phyloP scores from a whole-genome alignment of 2,329 filamentous ascomycete species.

The Ophiocordyceps camponoti-floridani region DNA sequence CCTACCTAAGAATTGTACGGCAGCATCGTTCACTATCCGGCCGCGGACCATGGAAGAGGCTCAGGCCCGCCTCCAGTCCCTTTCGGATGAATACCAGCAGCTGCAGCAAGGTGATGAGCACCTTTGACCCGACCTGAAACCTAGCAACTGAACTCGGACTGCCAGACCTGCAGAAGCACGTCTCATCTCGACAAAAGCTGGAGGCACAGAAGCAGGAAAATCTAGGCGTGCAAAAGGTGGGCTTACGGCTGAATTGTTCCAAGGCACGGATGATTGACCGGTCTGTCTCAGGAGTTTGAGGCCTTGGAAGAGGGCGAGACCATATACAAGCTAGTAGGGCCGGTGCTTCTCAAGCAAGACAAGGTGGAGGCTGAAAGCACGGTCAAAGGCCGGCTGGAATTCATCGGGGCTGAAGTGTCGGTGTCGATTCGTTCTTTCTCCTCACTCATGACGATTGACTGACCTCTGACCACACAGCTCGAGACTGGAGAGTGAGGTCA shows the following conservation, averaged over 20 bases:
- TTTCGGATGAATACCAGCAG: conserved; percentile 77
- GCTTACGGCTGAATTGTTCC: neutral
- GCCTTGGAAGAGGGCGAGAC: conserved; percentile 62
- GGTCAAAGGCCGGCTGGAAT: conserved; percentile 79
- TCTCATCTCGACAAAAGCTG: conserved; percentile 73
- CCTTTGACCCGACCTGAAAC: neutral
- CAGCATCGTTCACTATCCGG: neutral
- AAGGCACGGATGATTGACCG: neutral
- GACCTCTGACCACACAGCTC: conserved; percentile 10
- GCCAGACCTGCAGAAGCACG: conserved; percentile 58
- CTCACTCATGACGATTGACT: conserved; percentile 3
- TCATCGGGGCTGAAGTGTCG: conserved; percentile 87
- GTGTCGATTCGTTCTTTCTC: conserved; percentile 10
- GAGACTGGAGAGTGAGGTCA: conserved; percentile 32
- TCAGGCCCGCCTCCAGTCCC: conserved; percentile 61
- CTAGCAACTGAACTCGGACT: neutral
- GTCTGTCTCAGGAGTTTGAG: conserved; percentile 53
- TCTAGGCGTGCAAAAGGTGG: conserved; percentile 62
- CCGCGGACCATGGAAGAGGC: conserved; percentile 44
- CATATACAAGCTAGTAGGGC: conserved; percentile 92
- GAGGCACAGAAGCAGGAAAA: conserved; percentile 94
- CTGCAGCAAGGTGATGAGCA: conserved; percentile 53
- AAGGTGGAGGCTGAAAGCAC: conserved; percentile 77
- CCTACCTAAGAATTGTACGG: too few relatives aligned
- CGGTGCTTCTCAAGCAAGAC: conserved; percentile 87